These are phyloP conservation scores for Ophiostoma triangulosporum DNA, from an alignment of 2,329 filamentous ascomycete species.

Conservation along the genomic window DNA sequence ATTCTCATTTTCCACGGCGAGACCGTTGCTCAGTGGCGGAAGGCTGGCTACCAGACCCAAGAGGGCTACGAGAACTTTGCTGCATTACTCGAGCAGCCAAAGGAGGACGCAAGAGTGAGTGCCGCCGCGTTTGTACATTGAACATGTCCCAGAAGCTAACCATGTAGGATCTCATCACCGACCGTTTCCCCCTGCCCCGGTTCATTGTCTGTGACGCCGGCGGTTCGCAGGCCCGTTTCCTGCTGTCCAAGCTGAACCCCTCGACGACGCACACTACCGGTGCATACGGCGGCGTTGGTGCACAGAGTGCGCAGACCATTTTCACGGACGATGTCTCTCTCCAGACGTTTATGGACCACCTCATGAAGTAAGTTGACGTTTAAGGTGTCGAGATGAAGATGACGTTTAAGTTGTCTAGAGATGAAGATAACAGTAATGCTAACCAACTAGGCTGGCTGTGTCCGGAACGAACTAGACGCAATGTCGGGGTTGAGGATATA, in stretches of 20 bases:
- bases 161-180: conserved; percentile 77
- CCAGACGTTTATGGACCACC: conserved; percentile 98
- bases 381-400: background rate
- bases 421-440: background rate
- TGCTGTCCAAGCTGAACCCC: conserved; percentile 88
- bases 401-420: background rate
- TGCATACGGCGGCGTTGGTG: conserved; percentile 75
- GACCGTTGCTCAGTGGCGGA: conserved; percentile 94
- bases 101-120: conserved; percentile 70
- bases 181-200: conserved; percentile 92
- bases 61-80: conserved; percentile 97
- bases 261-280: conserved; percentile 92
- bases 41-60: conserved; percentile 94
- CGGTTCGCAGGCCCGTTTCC: conserved; percentile 91
- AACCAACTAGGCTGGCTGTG: conserved; percentile 32
- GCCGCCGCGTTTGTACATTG: background rate
- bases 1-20: conserved; percentile 99
- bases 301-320: conserved; percentile 87
- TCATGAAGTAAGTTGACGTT: conserved; percentile 61
- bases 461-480: conserved; percentile 43
- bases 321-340: conserved; percentile 97
- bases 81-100: conserved; percentile 74
- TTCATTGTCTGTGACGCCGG: conserved; percentile 99
- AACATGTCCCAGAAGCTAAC: conserved; percentile 6
- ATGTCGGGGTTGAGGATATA: background rate